phyloP scores from a whole-genome alignment of 2,329 filamentous ascomycete genomes.

The Furcasterigmium furcatum region DNA sequence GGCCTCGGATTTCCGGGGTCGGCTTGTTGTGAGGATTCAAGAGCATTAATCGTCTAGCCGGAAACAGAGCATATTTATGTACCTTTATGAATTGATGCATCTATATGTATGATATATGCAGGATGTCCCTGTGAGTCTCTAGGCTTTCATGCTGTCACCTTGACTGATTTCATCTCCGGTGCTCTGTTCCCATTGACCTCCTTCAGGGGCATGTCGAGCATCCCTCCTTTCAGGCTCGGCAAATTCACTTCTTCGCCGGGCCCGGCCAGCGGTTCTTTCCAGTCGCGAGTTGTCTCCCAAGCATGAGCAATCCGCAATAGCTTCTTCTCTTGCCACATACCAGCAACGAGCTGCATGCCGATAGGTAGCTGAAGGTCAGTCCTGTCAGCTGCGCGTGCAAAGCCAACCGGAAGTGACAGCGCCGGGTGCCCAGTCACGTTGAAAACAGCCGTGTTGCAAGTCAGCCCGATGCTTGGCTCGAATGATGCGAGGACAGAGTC shows the following conservation, averaged over 20 bases:
- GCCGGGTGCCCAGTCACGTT: conserved; percentile 56
- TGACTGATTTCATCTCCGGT: neutral
- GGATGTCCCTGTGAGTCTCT: neutral
- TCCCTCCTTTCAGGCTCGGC: neutral
- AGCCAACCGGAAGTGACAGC: conserved; percentile 47
- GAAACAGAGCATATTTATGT: neutral
- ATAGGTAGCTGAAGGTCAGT: conserved; percentile 38
- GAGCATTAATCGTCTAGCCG: neutral
- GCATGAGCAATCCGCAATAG: neutral
- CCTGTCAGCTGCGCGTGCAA: conserved; percentile 35
- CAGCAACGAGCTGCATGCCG: conserved; percentile 53
- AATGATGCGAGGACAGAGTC: conserved; percentile 40
- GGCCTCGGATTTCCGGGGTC: neutral
- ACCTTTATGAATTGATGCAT: neutral
- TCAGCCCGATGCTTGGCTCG: conserved; percentile 48
- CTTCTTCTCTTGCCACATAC: conserved; percentile 44
- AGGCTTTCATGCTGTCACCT: neutral
- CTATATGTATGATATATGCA: neutral
- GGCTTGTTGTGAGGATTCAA: neutral
- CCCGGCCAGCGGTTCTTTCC: neutral
- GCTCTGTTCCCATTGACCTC: neutral
- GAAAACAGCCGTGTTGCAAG: conserved; percentile 53
- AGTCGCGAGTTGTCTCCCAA: neutral
- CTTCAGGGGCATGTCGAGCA: neutral
- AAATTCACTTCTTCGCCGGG: too few relatives aligned